Conservation (phyloP, 176 grass and related monocot species). For the Oryza glumipatula region DNA sequence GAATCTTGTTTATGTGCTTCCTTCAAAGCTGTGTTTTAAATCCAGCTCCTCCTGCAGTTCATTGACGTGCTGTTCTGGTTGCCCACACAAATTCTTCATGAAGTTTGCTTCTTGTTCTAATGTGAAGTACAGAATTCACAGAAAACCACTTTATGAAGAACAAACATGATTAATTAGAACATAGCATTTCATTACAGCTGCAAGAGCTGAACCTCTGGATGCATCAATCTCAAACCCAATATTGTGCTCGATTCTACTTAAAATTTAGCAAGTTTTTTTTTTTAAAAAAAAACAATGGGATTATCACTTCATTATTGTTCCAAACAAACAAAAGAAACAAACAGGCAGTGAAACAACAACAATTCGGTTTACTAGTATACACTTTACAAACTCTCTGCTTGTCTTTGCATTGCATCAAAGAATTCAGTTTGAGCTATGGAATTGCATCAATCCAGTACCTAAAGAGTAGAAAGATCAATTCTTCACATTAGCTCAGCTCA, state of each 20-base stretch:
- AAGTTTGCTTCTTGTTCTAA: too few relatives aligned
- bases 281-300: background rate
- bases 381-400: background rate
- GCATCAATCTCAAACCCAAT: background rate
- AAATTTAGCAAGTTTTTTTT: background rate
- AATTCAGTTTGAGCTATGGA: background rate
- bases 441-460: background rate
- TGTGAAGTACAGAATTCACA: too few relatives aligned
- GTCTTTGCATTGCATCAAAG: background rate
- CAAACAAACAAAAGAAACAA: background rate
- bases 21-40: too few relatives aligned
- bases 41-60: too few relatives aligned
- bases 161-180: background rate
- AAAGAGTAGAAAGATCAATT: background rate
- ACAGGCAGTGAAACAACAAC: background rate
- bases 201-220: background rate
- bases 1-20: too few relatives aligned
- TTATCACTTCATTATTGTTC: constrained; percentile 9
- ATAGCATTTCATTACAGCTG: background rate
- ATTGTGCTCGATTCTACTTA: background rate
- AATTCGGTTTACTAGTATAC: constrained; percentile 6
- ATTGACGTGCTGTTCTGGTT: too few relatives aligned
- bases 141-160: background rate
- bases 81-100: too few relatives aligned
- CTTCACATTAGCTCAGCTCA: background rate